These are phyloP conservation scores for Peziza echinospora DNA, from an alignment of 495 filamentous ascomycete genomes.

Conservation along the genomic window DNA sequence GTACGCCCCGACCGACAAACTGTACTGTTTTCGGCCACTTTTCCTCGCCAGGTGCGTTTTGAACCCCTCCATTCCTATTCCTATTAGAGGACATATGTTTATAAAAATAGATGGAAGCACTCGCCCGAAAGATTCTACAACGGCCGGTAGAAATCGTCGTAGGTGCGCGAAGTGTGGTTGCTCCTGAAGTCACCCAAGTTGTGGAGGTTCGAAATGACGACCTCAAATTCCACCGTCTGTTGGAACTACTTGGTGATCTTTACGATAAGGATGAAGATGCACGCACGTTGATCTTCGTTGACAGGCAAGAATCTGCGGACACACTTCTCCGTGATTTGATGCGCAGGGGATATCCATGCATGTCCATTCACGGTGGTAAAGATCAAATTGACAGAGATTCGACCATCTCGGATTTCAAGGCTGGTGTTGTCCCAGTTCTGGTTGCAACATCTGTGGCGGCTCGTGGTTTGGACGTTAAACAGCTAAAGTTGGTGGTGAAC, in stretches of 20 bases:
- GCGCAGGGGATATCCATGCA: conserved; percentile 77
- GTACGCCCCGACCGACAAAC: conserved; percentile 83
- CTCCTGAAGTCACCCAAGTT: conserved; percentile 83
- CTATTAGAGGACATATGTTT: background rate
- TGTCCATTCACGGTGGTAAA: conserved; percentile 91
- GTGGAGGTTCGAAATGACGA: conserved; percentile 73
- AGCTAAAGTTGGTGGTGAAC: conserved; percentile 89
- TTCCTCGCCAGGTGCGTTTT: conserved; percentile 41
- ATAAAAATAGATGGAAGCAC: conserved; percentile 53
- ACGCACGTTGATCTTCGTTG: conserved; percentile 77
- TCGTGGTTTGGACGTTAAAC: conserved; percentile 87
- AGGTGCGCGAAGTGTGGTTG: conserved; percentile 75
- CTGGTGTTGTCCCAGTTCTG: conserved; percentile 67
- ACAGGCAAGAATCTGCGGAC: conserved; percentile 86
- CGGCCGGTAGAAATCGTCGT: conserved; percentile 81
- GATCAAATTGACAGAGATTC: conserved; percentile 91
- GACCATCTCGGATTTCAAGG: conserved; percentile 87
- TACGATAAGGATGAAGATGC: conserved; percentile 77
- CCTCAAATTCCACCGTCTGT: conserved; percentile 61
- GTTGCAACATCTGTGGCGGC: conserved; percentile 93
- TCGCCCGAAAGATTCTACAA: conserved; percentile 70
- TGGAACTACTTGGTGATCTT: conserved; percentile 71
- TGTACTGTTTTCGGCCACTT: conserved; percentile 88
- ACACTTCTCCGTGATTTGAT: conserved; percentile 59
- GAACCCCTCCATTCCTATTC: background rate